Evolutionary conservation across 2,329 filamentous ascomycete genomes (phyloP), one percentile per base, ranked within the genome.

Genomic region (Pestalotiopsis sp.): DNA sequence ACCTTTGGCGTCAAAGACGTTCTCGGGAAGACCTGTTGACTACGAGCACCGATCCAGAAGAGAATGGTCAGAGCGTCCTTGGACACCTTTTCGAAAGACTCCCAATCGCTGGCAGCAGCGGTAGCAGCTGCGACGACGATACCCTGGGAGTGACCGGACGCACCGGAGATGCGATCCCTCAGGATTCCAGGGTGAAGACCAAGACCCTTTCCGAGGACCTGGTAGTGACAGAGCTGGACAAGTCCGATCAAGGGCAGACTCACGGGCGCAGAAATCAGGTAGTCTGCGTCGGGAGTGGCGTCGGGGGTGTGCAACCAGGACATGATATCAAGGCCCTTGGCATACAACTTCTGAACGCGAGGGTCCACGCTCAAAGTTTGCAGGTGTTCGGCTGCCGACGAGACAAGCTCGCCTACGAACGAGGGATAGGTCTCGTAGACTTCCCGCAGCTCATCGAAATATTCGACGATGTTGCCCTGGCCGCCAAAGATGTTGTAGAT

Each of bases 391-490:
- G 96, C 94, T 7, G 94, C 91, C 26, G 90, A 88, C 35, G 87
- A 86, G 76, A 99, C 88, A 71, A 98, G 89, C 72, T 97, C 94
- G 73, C 93, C 92, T 4, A 98, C 89, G 73, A 99, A 97, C 35
- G 92, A 92, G 13, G 93, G 91, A 82, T 99, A 99, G 68, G 94
- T 97, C 75, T 86, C 90, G 84, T 95, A 95, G 68, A 98, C 88
- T 79, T 97, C 92, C 67, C 96, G 91, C 70, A 99, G 88, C 84
- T 99, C 96, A 73, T 99, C 95, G 76, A 99, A 99, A 82, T 99
- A 99, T 82, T 99, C 97, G 81, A 99, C 95, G 71, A 99, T 98
- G 81, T 99, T 99, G 74, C 96, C 96, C 80, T 99, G 96, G 6
- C 96, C 96, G 69, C 96, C 96, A 73, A 98, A 97, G 70, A 99